Percentiles rank a stretch among this genome's conserved stretches.
Evolutionary conservation across 805 yeast genomes (phyloP).

Genomic region (Geotrichum ghanense): DNA sequence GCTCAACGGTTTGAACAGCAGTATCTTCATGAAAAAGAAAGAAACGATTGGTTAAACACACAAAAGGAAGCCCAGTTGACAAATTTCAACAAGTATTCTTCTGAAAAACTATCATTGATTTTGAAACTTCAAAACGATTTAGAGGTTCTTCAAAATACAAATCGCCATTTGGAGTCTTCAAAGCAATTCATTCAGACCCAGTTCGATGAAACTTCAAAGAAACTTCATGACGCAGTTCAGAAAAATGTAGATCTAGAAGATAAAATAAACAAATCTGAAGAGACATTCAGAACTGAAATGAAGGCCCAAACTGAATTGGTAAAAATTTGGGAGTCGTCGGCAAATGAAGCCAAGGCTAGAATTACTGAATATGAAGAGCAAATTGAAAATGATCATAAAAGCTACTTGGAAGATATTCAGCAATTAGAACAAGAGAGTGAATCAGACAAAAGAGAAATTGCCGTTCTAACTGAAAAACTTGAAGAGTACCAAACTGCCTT

Average conservation of each 20-base stretch:
- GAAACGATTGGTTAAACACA: conserved; percentile 32
- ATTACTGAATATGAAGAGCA: conserved; percentile 41
- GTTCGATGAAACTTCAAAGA: conserved; percentile 27
- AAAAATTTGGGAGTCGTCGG: conserved; percentile 42
- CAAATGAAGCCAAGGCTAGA: conserved; percentile 40
- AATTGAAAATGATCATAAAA: conserved; percentile 31
- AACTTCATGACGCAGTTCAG: conserved; percentile 33
- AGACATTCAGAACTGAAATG: conserved; percentile 45
- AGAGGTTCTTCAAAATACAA: conserved; percentile 28
- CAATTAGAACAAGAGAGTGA: conserved; percentile 29
- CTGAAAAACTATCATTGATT: conserved; percentile 24
- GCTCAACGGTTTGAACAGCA: conserved; percentile 33
- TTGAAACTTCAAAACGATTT: conserved; percentile 26
- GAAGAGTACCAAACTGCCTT: conserved; percentile 34
- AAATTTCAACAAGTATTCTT: conserved; percentile 23
- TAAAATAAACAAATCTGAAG: conserved; percentile 32
- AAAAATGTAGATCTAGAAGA: conserved; percentile 39
- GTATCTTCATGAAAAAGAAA: conserved; percentile 29
- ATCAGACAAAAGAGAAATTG: conserved; percentile 26
- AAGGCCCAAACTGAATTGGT: conserved; percentile 49
- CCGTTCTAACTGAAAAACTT: conserved; percentile 29
- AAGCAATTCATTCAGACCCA: conserved; percentile 27
- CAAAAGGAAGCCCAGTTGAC: conserved; percentile 26
- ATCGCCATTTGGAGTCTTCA: conserved; percentile 18
- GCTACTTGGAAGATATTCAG: conserved; percentile 28